phyloP scores from a whole-genome alignment of 2,329 filamentous ascomycete species.

The Trichoderma sp. region DNA sequence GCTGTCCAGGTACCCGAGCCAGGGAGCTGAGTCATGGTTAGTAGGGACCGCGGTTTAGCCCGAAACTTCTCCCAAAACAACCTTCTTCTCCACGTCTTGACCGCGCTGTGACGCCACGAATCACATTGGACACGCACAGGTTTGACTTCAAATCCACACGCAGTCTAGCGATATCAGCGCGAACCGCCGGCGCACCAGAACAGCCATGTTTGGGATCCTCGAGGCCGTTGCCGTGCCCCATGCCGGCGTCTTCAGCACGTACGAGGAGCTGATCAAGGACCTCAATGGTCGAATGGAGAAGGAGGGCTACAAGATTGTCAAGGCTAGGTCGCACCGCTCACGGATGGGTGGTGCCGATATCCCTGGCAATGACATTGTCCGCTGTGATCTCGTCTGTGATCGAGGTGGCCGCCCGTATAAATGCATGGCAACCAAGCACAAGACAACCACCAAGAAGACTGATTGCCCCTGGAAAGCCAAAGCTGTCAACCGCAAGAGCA shows the following conservation, averaged over 20 bases:
- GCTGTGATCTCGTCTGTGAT: slow-evolving; percentile 46
- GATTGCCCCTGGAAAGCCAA: slow-evolving; percentile 47
- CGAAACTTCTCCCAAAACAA: slow-evolving; percentile 17
- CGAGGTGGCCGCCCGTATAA: slow-evolving; percentile 44
- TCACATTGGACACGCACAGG: slow-evolving; percentile 22
- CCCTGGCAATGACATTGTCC: slow-evolving; percentile 43
- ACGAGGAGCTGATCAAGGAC: slow-evolving; percentile 42
- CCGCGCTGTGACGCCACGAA: slow-evolving; percentile 19
- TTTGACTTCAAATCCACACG: slow-evolving; percentile 24
- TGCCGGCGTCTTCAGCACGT: slow-evolving; percentile 38
- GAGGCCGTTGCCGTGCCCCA: slow-evolving; percentile 39
- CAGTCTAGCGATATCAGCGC: slow-evolving; percentile 18
- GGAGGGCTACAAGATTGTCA: slow-evolving; percentile 47
- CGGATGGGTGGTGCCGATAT: slow-evolving; percentile 41
- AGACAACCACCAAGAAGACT: slow-evolving; percentile 46
- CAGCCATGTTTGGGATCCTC: slow-evolving; percentile 42
- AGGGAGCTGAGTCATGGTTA: slow-evolving; percentile 10
- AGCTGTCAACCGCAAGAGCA: slow-evolving; percentile 42
- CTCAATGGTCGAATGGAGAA: slow-evolving; percentile 42
- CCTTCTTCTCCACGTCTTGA: slow-evolving; percentile 18
- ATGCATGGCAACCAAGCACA: slow-evolving; percentile 44
- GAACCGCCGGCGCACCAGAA: neutral
- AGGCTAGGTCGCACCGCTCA: slow-evolving; percentile 42
- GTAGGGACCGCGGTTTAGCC: slow-evolving; percentile 25
- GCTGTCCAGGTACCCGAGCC: neutral